These are phyloP conservation scores for Pythium phragmitis DNA, from an alignment of 352 stramenopile species.

Conservation along the genomic window DNA sequence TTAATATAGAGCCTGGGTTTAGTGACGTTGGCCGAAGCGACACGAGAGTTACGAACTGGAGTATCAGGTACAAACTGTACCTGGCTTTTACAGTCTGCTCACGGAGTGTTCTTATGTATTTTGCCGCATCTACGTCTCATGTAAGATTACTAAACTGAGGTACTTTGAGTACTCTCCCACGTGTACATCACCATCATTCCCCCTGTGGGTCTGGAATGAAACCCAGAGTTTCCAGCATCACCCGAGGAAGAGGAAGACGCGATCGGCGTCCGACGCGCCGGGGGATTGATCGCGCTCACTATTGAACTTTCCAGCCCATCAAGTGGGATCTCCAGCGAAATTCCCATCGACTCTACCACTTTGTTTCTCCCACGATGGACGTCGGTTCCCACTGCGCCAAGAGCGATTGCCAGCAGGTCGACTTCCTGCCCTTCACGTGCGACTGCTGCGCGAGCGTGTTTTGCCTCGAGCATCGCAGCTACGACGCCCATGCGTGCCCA, in stretches of 20 bases:
- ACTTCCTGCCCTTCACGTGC: constrained; percentile 87
- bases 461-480: constrained; percentile 83
- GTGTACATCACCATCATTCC: constrained; percentile 2
- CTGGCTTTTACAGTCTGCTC: too few species aligned
- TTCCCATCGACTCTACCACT: background rate
- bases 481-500: constrained; percentile 70
- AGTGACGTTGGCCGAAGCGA: background rate
- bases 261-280: too few species aligned
- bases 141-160: background rate
- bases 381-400: constrained; percentile 71
- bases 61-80: too few species aligned
- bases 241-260: background rate
- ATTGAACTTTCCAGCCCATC: background rate
- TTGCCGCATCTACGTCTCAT: too few species aligned
- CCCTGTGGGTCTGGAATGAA: background rate
- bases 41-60: too few species aligned
- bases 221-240: background rate
- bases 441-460: constrained; percentile 81
- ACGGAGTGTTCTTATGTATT: too few species aligned
- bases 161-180: background rate
- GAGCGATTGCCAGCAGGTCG: constrained; percentile 64
- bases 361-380: constrained; percentile 43
- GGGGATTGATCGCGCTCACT: background rate
- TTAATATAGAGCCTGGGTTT: constrained; percentile 6
- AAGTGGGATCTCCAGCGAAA: background rate